A percentile compares a stretch with the other conserved stretches of the same genome.
These are phyloP conservation scores for Dryas alaskensis DNA, from an alignment of 306 rosid genomes.

Conservation along the genomic window DNA sequence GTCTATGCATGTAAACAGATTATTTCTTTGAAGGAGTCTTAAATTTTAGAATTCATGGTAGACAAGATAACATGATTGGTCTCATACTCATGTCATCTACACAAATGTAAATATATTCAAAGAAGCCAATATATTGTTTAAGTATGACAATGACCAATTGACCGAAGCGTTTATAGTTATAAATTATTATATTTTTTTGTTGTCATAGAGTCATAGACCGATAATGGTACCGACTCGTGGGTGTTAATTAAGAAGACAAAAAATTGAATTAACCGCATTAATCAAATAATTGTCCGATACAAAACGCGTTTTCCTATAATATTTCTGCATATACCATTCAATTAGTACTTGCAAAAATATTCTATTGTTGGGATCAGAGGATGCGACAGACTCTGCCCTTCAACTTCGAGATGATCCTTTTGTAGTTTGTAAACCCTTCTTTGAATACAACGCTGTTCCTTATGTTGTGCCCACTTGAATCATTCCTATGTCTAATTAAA, in stretches of 20 bases:
- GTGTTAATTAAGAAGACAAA: not conserved
- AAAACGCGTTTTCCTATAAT: constrained; percentile 5
- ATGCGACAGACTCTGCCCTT: constrained; percentile 9
- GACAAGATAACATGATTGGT: not conserved
- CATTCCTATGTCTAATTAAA: not conserved
- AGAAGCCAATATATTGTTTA: not conserved
- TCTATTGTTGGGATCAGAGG: not conserved
- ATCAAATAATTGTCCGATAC: not conserved
- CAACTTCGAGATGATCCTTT: constrained; percentile 20
- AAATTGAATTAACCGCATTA: not conserved
- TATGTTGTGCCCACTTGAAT: not conserved
- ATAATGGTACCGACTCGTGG: no score
- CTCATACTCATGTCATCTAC: not conserved
- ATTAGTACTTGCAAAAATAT: not conserved
- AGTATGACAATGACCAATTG: not conserved
- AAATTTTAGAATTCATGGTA: not conserved
- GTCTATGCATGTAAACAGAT: no score
- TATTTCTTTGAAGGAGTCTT: not conserved
- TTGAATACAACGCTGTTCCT: constrained; percentile 20
- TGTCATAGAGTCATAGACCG: not conserved
- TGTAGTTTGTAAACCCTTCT: not conserved
- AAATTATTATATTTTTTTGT: not conserved
- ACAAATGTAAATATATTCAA: not conserved
- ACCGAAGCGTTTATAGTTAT: not conserved
- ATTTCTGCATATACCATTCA: not conserved